Percentiles rank a stretch among this genome's conserved stretches.
Evolutionary conservation across 2,329 filamentous ascomycete genomes (phyloP).

Genomic region (Fusarium coicis): DNA sequence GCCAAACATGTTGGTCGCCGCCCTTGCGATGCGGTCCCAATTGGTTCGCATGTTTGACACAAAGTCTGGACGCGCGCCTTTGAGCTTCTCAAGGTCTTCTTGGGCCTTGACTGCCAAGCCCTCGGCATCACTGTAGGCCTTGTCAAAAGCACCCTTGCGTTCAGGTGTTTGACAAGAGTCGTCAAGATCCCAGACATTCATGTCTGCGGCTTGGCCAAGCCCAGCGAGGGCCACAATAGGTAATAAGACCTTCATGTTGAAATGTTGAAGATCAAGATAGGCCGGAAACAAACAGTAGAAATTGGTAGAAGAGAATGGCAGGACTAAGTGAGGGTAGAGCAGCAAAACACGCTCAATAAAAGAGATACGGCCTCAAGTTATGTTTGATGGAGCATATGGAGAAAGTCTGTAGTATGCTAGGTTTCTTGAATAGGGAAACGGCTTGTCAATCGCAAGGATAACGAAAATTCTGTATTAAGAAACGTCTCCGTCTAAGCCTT

Average conservation of each 20-base stretch:
- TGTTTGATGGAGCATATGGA: too few relatives aligned
- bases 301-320: neutral
- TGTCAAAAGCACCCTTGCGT: neutral
- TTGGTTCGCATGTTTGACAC: neutral
- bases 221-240: neutral
- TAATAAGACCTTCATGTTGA: neutral
- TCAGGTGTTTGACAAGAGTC: conserved; percentile 4
- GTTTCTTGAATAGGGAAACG: rapidly evolving
- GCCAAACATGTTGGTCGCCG: neutral
- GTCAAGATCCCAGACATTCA: neutral
- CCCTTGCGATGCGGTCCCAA: neutral
- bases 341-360: too few relatives aligned
- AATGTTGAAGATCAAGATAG: neutral
- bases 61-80: neutral
- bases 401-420: too few relatives aligned
- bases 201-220: neutral
- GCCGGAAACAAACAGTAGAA: rapidly evolving
- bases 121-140: neutral
- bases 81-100: neutral
- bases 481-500: too few relatives aligned
- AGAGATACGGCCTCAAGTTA: too few relatives aligned
- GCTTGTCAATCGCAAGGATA: neutral
- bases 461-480: too few relatives aligned
- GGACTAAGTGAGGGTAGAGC: too few relatives aligned
- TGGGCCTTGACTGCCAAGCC: neutral